A percentile compares a stretch with the other conserved stretches of the same genome.
Conservation (phyloP, 2,329 filamentous ascomycete species). For the Colletotrichum paranaense region DNA sequence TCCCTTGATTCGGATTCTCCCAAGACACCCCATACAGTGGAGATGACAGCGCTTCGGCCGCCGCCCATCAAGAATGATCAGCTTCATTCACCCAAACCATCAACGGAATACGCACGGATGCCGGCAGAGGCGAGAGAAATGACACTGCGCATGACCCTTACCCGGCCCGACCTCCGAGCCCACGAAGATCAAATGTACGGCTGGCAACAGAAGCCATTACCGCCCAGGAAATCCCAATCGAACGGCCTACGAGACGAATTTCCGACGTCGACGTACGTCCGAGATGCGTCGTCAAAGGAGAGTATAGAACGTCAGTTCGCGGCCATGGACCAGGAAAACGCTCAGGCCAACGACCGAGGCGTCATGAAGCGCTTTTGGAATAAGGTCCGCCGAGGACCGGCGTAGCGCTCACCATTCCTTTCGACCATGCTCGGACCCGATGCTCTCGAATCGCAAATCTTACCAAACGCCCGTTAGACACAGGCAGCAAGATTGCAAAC, state of each 20-base stretch:
- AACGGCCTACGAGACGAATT: constrained; percentile 46
- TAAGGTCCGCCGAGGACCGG: constrained; percentile 59
- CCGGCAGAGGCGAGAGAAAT: constrained; percentile 78
- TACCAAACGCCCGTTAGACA: constrained; percentile 7
- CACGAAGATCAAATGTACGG: constrained; percentile 79
- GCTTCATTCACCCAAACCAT: constrained; percentile 44
- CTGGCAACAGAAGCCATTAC: constrained; percentile 62
- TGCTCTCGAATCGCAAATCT: not conserved
- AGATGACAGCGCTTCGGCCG: constrained; percentile 48
- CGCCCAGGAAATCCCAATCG: constrained; percentile 38
- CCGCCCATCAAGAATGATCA: constrained; percentile 40
- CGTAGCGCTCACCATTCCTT: not conserved
- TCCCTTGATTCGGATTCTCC: constrained; percentile 72
- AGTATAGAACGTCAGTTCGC: constrained; percentile 65
- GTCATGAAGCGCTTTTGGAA: constrained; percentile 75
- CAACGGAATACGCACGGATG: constrained; percentile 55
- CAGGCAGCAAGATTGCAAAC: constrained; percentile 17
- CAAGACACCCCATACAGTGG: constrained; percentile 63
- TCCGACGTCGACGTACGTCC: constrained; percentile 44
- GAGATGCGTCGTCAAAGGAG: constrained; percentile 57
- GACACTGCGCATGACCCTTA: constrained; percentile 96
- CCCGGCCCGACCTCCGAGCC: constrained; percentile 85
- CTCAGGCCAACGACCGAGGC: constrained; percentile 59
- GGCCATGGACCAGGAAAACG: constrained; percentile 63
- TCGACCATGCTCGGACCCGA: constrained; percentile 1